Conservation (phyloP, 75 land plant species). For the Pinus tabuliformis region DNA sequence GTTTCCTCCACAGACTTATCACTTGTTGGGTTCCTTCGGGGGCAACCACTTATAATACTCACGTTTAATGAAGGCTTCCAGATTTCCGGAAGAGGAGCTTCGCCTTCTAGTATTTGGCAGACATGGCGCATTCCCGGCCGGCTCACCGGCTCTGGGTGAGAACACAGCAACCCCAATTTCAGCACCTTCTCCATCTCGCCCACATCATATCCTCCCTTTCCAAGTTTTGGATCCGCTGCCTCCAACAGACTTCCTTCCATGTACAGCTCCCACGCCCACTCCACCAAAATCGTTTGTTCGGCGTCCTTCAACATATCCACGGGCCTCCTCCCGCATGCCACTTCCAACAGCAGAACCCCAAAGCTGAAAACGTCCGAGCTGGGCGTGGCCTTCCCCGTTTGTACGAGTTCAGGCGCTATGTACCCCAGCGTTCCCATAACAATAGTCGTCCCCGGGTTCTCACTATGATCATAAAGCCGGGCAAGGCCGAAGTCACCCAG, state of each 20-base stretch:
- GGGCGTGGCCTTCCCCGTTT: slow-evolving; percentile 21
- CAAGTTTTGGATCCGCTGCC: slow-evolving; percentile 14
- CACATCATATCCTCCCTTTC: neutral
- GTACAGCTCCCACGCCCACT: slow-evolving; percentile 23
- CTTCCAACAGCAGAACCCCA: slow-evolving; percentile 23
- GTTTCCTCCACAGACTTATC: no score
- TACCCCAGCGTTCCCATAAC: slow-evolving; percentile 24
- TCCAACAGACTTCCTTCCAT: neutral
- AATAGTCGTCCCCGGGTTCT: slow-evolving; percentile 25
- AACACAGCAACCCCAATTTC: slow-evolving; percentile 32
- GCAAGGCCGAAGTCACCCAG: slow-evolving; percentile 25
- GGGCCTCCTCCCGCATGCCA: slow-evolving; percentile 26
- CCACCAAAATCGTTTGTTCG: neutral
- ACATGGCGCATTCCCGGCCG: slow-evolving; percentile 29
- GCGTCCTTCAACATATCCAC: neutral
- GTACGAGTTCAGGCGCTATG: slow-evolving; percentile 15
- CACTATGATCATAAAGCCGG: slow-evolving; percentile 12
- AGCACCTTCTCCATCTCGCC: slow-evolving; percentile 7
- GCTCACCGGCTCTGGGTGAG: slow-evolving; percentile 13
- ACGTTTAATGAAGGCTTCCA: no score
- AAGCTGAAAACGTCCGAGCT: slow-evolving; percentile 28
- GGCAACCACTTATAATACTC: no score
- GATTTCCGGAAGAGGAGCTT: slow-evolving; percentile 2
- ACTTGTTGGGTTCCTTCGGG: no score
- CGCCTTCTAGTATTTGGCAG: slow-evolving; percentile 14